Percentiles rank a stretch among this genome's conserved stretches.
Conservation (phyloP, 495 filamentous ascomycete genomes). For the Neurospora tetrasperma region DNA sequence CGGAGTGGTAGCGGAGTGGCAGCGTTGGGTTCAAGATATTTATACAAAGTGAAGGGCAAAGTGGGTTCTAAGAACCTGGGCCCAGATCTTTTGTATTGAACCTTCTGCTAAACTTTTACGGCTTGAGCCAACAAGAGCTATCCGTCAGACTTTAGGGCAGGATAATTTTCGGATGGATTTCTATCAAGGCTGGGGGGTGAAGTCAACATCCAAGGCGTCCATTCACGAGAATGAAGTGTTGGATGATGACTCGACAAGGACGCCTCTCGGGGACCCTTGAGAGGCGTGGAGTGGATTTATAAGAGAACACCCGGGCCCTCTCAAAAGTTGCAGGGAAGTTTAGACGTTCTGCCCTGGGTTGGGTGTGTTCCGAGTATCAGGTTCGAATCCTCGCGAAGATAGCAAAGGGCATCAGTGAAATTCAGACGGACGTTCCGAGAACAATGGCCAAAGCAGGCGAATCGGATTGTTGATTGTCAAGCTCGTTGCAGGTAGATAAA, state of each 20-base stretch:
- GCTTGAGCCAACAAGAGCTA: background rate
- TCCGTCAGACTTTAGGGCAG: background rate
- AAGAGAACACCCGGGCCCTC: background rate
- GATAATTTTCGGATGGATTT: background rate
- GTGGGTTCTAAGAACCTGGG: background rate
- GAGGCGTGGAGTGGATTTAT: background rate
- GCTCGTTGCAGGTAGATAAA: background rate
- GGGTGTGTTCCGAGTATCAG: background rate
- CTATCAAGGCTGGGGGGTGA: background rate
- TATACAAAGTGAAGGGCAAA: background rate
- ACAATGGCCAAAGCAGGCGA: background rate
- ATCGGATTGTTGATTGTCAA: background rate
- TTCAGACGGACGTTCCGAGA: background rate
- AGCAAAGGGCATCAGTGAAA: background rate
- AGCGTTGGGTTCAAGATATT: background rate
- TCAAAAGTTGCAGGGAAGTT: background rate
- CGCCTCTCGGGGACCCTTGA: background rate
- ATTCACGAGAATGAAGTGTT: background rate
- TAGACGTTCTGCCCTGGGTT: background rate
- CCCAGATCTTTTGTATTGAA: background rate
- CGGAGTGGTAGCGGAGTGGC: background rate
- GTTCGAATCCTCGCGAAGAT: background rate
- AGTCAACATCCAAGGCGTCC: background rate
- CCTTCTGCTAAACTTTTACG: background rate
- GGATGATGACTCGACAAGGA: background rate